Evolutionary conservation across 2,329 filamentous ascomycete genomes (phyloP).

Genomic region (Diaporthe capsici): DNA sequence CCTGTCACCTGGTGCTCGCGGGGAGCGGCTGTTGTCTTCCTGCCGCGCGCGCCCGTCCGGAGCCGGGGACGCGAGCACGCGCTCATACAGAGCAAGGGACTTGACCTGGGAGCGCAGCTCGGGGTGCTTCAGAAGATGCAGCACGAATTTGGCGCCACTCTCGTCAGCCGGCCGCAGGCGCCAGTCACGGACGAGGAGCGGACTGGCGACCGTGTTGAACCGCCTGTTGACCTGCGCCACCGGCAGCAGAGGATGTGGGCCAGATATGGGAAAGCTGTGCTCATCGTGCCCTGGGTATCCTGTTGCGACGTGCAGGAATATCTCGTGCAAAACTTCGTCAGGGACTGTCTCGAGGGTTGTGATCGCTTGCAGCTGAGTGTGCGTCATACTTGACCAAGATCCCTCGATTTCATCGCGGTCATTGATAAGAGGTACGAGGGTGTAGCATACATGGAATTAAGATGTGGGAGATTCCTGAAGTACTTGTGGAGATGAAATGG

Average conservation of each 20-base stretch:
- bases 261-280: not conserved
- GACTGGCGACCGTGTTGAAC: slow-evolving; percentile 7
- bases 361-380: not conserved
- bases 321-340: not conserved
- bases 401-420: not conserved
- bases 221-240: slow-evolving; percentile 3
- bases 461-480: not conserved
- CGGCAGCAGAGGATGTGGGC: not conserved
- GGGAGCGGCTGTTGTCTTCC: not conserved
- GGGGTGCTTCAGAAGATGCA: not conserved
- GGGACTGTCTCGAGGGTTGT: not conserved
- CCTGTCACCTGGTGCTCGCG: not conserved
- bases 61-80: not conserved
- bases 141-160: not conserved
- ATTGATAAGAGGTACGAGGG: no score
- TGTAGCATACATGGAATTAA: not conserved
- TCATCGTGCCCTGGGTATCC: not conserved
- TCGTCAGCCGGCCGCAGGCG: not conserved
- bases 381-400: not conserved
- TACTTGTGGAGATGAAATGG: not conserved
- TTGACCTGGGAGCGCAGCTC: not conserved
- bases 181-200: not conserved
- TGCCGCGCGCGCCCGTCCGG: not conserved
- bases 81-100: not conserved
- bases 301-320: not conserved